Conservation (phyloP, 352 stramenopile genomes). For the Phytophthora constricta region DNA sequence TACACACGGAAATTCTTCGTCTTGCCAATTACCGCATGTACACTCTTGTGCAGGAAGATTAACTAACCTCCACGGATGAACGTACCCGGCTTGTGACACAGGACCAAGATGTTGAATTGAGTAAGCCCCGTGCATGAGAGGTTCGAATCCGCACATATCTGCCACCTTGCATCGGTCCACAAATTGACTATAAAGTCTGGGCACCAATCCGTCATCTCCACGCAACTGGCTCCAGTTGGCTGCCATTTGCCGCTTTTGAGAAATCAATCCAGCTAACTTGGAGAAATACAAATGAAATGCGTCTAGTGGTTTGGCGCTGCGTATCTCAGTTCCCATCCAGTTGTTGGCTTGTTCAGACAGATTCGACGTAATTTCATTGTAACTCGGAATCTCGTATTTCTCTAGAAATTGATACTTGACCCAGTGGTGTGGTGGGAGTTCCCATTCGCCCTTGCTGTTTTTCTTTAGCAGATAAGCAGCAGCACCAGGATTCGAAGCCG, state of each 20-base stretch:
- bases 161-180: neutral
- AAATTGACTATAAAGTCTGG: neutral
- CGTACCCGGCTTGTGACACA: neutral
- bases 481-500: too few species aligned
- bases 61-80: constrained; percentile 12
- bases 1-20: constrained; percentile 7
- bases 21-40: constrained; percentile 5
- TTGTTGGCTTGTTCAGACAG: constrained; percentile 31
- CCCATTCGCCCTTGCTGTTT: too few species aligned
- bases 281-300: constrained; percentile 19
- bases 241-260: constrained; percentile 1
- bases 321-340: constrained; percentile 23
- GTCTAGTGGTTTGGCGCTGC: constrained; percentile 25
- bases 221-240: neutral
- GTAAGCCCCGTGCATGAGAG: neutral
- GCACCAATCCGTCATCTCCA: neutral
- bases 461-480: too few species aligned
- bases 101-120: constrained; percentile 3
- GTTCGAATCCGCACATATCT: neutral
- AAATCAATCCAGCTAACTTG: constrained; percentile 13
- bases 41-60: constrained; percentile 1
- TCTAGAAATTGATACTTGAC: constrained; percentile 17
- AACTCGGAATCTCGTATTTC: constrained; percentile 9
- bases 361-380: constrained; percentile 27
- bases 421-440: too few species aligned